Conservation (phyloP, 139 green algal species). For the Trebouxia sp. region DNA sequence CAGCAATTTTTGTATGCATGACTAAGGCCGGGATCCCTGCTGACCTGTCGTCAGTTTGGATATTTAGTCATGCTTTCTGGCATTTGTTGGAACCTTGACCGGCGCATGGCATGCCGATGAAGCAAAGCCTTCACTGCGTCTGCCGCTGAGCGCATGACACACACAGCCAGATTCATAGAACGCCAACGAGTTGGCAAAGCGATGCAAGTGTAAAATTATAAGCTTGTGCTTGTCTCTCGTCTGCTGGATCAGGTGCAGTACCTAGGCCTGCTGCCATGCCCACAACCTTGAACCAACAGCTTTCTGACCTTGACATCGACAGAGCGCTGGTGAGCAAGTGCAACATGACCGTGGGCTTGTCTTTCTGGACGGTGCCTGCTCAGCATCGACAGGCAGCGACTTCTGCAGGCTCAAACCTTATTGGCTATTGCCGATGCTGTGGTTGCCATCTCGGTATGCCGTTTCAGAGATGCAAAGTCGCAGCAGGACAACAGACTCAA, state of each 20-base stretch:
- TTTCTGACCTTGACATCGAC: too few species aligned
- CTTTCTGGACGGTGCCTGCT: neutral
- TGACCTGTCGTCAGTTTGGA: neutral
- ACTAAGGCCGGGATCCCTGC: neutral
- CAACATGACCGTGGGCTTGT: neutral
- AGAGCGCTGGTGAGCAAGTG: neutral
- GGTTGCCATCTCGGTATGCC: neutral
- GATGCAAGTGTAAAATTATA: too few species aligned
- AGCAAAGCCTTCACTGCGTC: too few species aligned
- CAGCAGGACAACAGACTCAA: neutral
- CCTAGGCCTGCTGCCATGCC: too few species aligned
- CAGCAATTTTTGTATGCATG: neutral
- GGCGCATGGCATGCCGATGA: neutral
- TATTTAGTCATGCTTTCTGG: neutral
- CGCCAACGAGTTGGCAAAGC: too few species aligned
- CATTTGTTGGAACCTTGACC: neutral
- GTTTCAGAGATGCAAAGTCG: neutral
- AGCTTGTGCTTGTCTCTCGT: too few species aligned
- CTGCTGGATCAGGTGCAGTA: too few species aligned
- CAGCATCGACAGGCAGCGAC: too few species aligned
- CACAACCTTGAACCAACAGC: too few species aligned
- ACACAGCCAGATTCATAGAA: too few species aligned
- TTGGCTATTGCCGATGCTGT: conserved; percentile 1
- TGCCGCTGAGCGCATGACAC: too few species aligned
- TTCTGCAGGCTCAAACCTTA: neutral